Conservation (phyloP, 2,329 filamentous ascomycete species). For the Paraconiothyrium brasiliense region DNA sequence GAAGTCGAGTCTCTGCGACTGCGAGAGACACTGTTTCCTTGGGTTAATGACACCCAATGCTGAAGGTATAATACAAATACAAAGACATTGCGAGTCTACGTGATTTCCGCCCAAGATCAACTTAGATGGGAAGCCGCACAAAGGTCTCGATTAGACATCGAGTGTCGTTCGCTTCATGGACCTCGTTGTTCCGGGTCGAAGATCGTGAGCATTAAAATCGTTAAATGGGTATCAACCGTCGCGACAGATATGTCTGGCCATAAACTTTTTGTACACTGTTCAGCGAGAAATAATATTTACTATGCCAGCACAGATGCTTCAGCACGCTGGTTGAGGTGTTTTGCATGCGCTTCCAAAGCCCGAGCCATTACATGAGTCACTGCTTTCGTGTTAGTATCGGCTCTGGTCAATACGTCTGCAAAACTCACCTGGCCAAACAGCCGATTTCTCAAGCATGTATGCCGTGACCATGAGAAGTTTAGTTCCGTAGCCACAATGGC, state of each 20-base stretch:
- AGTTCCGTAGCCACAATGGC: constrained; percentile 76
- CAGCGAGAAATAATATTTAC: constrained; percentile 34
- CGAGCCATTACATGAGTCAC: constrained; percentile 75
- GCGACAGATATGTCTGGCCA: constrained; percentile 13
- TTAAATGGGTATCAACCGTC: constrained; percentile 29
- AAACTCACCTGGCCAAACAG: constrained; percentile 87
- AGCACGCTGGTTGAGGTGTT: constrained; percentile 69
- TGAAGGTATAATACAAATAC: constrained; percentile 7
- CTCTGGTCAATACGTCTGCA: background rate
- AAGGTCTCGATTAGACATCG: constrained; percentile 2
- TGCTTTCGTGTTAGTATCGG: constrained; percentile 47
- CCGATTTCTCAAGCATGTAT: constrained; percentile 85
- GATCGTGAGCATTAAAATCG: constrained; percentile 24
- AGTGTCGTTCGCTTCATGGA: constrained; percentile 20
- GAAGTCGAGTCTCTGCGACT: background rate
- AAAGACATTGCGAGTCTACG: background rate
- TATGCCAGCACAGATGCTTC: constrained; percentile 54
- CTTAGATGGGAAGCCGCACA: background rate
- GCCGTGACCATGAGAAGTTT: constrained; percentile 86
- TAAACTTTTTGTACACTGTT: constrained; percentile 33
- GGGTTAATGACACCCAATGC: background rate
- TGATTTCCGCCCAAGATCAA: background rate
- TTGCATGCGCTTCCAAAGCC: constrained; percentile 70
- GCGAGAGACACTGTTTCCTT: background rate
- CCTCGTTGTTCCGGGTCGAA: constrained; percentile 13